Percentiles rank a stretch among this genome's conserved stretches.
These are phyloP conservation scores for Rhamnella rubrinervis DNA, from an alignment of 331 rosid species.

Conservation along the genomic window DNA sequence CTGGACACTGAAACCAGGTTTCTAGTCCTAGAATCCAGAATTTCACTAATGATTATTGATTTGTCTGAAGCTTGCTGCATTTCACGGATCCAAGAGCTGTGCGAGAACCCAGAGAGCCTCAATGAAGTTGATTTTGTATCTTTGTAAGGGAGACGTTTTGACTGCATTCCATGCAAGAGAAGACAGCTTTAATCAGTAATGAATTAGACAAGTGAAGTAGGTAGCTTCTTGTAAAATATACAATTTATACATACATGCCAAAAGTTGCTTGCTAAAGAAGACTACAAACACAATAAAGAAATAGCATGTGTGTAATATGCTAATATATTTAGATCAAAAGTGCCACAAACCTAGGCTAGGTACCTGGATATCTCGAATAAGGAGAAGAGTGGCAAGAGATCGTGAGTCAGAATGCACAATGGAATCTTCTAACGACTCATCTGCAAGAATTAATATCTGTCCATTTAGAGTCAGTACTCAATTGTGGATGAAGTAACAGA, in stretches of 20 bases:
- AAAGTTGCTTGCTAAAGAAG: background rate
- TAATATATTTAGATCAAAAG: background rate
- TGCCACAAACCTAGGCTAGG: slow-evolving; percentile 15
- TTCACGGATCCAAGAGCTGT: slow-evolving; percentile 93
- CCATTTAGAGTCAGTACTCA: slow-evolving; percentile 62
- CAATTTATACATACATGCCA: background rate
- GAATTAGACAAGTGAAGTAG: background rate
- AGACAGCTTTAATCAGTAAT: background rate
- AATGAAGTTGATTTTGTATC: slow-evolving; percentile 62
- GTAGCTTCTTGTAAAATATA: background rate
- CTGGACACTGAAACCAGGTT: slow-evolving; percentile 95
- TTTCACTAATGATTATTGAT: slow-evolving; percentile 95
- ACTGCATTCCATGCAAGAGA: slow-evolving; percentile 46
- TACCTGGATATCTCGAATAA: slow-evolving; percentile 97
- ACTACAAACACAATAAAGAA: background rate
- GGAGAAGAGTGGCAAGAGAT: slow-evolving; percentile 97
- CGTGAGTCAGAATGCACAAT: slow-evolving; percentile 96
- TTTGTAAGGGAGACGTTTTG: slow-evolving; percentile 84
- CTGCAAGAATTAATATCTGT: slow-evolving; percentile 99
- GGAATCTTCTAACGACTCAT: slow-evolving; percentile 92
- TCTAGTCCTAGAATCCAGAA: slow-evolving; percentile 96
- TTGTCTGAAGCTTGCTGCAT: slow-evolving; percentile 97
- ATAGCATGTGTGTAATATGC: background rate
- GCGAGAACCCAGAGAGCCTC: slow-evolving; percentile 80
- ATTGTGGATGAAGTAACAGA: slow-evolving; percentile 2